These are phyloP conservation scores for Apiosordaria backusii DNA, from an alignment of 495 filamentous ascomycete genomes.

Conservation along the genomic window DNA sequence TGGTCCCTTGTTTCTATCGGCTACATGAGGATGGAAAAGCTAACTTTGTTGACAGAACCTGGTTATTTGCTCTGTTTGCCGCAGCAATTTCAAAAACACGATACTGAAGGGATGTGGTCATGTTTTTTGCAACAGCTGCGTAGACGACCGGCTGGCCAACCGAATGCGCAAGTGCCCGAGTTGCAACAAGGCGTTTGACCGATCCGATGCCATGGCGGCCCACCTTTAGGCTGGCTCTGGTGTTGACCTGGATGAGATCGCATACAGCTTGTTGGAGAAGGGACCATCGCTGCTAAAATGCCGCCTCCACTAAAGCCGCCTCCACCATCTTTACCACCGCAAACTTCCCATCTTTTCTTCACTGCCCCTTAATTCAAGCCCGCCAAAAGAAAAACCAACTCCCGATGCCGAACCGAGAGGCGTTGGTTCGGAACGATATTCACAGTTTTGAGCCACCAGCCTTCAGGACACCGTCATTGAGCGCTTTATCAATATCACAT, in stretches of 20 bases:
- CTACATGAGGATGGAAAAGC: background rate
- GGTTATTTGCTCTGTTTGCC: slow-evolving; percentile 86
- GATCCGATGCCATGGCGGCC: slow-evolving; percentile 75
- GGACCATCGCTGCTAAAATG: background rate
- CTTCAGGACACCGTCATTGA: background rate
- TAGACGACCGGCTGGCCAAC: slow-evolving; percentile 79
- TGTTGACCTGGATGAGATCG: background rate
- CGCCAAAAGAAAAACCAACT: background rate
- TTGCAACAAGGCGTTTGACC: slow-evolving; percentile 85
- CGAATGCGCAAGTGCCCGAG: slow-evolving; percentile 93
- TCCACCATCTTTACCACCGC: background rate
- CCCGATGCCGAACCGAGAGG: too few species aligned
- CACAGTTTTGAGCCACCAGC: background rate
- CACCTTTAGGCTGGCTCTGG: slow-evolving; percentile 30
- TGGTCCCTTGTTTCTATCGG: slow-evolving; percentile 46
- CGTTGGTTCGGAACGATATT: background rate
- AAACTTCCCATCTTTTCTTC: background rate
- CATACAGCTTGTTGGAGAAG: background rate
- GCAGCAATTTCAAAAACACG: slow-evolving; percentile 87
- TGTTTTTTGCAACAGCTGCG: slow-evolving; percentile 86
- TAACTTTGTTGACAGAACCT: slow-evolving; percentile 56
- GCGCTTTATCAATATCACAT: background rate
- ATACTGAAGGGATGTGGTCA: slow-evolving; percentile 93
- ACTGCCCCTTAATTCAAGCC: background rate
- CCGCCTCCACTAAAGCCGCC: background rate